These are phyloP conservation scores for Solanum dulcamara DNA, from an alignment of 257 asterid species.

Conservation along the genomic window DNA sequence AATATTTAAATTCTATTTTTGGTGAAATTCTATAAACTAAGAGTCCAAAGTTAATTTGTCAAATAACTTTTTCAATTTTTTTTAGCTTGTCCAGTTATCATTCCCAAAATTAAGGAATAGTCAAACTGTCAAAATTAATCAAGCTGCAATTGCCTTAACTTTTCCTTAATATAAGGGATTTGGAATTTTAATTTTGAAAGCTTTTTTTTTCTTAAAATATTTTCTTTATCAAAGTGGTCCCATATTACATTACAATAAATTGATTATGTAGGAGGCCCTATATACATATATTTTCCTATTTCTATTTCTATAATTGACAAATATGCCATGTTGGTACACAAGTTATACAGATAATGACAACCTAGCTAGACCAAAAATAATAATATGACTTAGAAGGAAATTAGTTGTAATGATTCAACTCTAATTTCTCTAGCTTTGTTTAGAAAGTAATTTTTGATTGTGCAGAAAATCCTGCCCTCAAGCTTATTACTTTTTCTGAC, in stretches of 20 bases:
- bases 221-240: not conserved
- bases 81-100: constrained; percentile 14
- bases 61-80: not conserved
- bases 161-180: constrained; percentile 27
- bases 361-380: not conserved
- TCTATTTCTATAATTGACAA: constrained; percentile 11
- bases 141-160: constrained; percentile 1
- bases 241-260: not conserved
- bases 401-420: not conserved
- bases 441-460: not conserved
- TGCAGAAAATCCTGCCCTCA: not conserved
- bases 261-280: not conserved
- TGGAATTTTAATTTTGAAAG: not conserved
- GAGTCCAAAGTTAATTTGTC: not conserved
- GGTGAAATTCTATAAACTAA: not conserved
- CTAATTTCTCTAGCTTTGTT: constrained; percentile 1
- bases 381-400: not conserved
- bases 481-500: not conserved
- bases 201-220: not conserved
- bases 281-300: not conserved
- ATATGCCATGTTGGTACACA: constrained; percentile 7
- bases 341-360: constrained; percentile 18
- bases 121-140: not conserved
- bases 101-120: constrained; percentile 14
- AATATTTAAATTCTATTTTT: not conserved